A percentile compares a stretch with the other conserved stretches of the same genome.
Evolutionary conservation across 1,139 yeast genomes (phyloP).

Genomic region (Saccharomycopsis crataegensis): DNA sequence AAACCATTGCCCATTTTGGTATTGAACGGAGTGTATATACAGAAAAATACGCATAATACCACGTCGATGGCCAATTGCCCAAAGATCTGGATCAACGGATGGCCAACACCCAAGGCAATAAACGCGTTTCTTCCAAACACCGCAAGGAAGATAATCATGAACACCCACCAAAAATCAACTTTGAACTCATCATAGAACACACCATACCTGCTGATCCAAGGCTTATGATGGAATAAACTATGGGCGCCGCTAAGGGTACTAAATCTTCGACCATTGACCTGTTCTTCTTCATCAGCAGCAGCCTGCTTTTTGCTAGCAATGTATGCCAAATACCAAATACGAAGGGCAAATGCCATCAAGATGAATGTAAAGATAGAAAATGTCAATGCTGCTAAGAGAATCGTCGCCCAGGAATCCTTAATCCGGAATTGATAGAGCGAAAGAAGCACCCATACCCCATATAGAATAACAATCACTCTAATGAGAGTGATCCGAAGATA

Average conservation of each 20-base stretch:
- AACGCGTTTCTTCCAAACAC: slow-evolving; percentile 28
- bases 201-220: slow-evolving; percentile 28
- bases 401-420: slow-evolving; percentile 29
- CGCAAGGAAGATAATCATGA: slow-evolving; percentile 24
- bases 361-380: slow-evolving; percentile 26
- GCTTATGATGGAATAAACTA: slow-evolving; percentile 26
- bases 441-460: slow-evolving; percentile 29
- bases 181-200: slow-evolving; percentile 29
- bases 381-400: slow-evolving; percentile 27
- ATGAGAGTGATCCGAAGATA: slow-evolving; percentile 24
- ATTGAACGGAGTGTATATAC: slow-evolving; percentile 26
- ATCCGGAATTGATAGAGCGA: slow-evolving; percentile 28
- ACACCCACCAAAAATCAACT: slow-evolving; percentile 30
- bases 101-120: slow-evolving; percentile 28
- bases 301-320: slow-evolving; percentile 22
- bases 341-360: slow-evolving; percentile 23
- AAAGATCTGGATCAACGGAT: slow-evolving; percentile 28
- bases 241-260: slow-evolving; percentile 21
- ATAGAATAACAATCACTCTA: slow-evolving; percentile 26
- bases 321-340: slow-evolving; percentile 25
- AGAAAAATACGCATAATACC: slow-evolving; percentile 21
- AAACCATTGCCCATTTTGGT: slow-evolving; percentile 28
- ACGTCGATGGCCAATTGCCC: slow-evolving; percentile 28
- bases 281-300: background rate
- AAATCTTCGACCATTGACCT: background rate